Conservation (phyloP, 2,329 filamentous ascomycete species). For the Penicillium sp. region DNA sequence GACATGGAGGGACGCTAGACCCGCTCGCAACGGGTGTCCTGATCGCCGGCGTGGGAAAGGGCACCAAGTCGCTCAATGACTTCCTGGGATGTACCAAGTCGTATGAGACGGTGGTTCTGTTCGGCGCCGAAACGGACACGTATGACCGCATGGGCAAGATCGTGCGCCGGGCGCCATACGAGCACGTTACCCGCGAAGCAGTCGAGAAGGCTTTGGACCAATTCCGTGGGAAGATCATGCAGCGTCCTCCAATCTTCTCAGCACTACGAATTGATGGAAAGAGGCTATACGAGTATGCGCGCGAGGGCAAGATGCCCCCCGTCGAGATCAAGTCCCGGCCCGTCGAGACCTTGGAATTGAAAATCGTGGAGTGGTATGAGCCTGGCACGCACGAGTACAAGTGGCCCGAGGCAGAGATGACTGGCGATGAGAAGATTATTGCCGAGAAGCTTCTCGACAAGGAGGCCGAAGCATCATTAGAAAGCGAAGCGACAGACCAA, state of each 20-base stretch:
- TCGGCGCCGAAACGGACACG: slow-evolving; percentile 88
- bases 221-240: slow-evolving; percentile 82
- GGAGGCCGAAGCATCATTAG: slow-evolving; percentile 32
- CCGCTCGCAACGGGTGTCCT: slow-evolving; percentile 91
- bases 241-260: slow-evolving; percentile 90
- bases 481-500: slow-evolving; percentile 31
- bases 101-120: slow-evolving; percentile 86
- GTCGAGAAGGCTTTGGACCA: slow-evolving; percentile 74
- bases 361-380: slow-evolving; percentile 81
- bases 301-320: slow-evolving; percentile 84
- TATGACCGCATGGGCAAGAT: slow-evolving; percentile 88
- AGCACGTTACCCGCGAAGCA: slow-evolving; percentile 75
- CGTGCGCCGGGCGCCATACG: slow-evolving; percentile 71
- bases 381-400: slow-evolving; percentile 76
- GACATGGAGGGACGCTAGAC: slow-evolving; percentile 93
- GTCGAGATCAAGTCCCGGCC: slow-evolving; percentile 78
- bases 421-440: slow-evolving; percentile 71
- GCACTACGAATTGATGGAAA: slow-evolving; percentile 93
- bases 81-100: slow-evolving; percentile 90
- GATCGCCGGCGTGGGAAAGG: slow-evolving; percentile 81
- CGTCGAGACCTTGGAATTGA: slow-evolving; percentile 75
- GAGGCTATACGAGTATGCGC: slow-evolving; percentile 91
- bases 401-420: slow-evolving; percentile 79
- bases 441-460: slow-evolving; percentile 64
- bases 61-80: slow-evolving; percentile 76